Evolutionary conservation across 192 early-diverging fungal genomes (phyloP).

Genomic region (Rhizophagus prolifer): DNA sequence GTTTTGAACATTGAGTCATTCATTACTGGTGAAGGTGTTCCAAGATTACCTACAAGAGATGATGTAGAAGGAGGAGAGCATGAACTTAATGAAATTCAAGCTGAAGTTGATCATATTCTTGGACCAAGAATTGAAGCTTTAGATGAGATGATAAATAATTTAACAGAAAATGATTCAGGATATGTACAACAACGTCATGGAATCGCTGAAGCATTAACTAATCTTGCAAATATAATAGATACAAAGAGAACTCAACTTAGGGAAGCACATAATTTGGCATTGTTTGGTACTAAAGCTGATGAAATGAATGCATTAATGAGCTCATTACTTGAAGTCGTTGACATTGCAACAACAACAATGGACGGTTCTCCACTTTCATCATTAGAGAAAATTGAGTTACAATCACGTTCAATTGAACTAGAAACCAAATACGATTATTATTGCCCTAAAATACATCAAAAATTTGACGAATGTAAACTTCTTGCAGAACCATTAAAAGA

Average conservation of each 20-base stretch:
- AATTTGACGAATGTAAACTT: slow-evolving; percentile 35
- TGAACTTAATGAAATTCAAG: slow-evolving; percentile 29
- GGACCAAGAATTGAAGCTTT: slow-evolving; percentile 33
- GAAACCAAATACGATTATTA: slow-evolving; percentile 46
- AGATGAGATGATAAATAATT: slow-evolving; percentile 34
- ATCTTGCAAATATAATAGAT: slow-evolving; percentile 38
- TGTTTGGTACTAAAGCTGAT: slow-evolving; percentile 39
- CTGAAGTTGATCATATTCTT: slow-evolving; percentile 36
- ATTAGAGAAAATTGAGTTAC: slow-evolving; percentile 36
- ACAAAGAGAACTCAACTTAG: slow-evolving; percentile 37
- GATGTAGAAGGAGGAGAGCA: slow-evolving; percentile 24
- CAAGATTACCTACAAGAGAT: slow-evolving; percentile 19
- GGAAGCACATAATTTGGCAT: slow-evolving; percentile 40
- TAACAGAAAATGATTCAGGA: slow-evolving; percentile 26
- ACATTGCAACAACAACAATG: slow-evolving; percentile 31
- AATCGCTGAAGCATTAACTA: slow-evolving; percentile 37
- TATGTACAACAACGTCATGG: slow-evolving; percentile 39
- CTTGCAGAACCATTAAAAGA: slow-evolving; percentile 33
- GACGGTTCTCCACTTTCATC: slow-evolving; percentile 20
- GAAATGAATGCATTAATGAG: slow-evolving; percentile 43
- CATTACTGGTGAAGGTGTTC: slow-evolving; percentile 8
- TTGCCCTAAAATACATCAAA: slow-evolving; percentile 41
- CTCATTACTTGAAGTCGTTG: slow-evolving; percentile 40
- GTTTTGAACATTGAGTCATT: slow-evolving; percentile 32
- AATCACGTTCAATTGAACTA: slow-evolving; percentile 42